A percentile compares a stretch with the other conserved stretches of the same genome.
phyloP scores from a whole-genome alignment of 441 rosid genomes.

The Kokia cookei region DNA sequence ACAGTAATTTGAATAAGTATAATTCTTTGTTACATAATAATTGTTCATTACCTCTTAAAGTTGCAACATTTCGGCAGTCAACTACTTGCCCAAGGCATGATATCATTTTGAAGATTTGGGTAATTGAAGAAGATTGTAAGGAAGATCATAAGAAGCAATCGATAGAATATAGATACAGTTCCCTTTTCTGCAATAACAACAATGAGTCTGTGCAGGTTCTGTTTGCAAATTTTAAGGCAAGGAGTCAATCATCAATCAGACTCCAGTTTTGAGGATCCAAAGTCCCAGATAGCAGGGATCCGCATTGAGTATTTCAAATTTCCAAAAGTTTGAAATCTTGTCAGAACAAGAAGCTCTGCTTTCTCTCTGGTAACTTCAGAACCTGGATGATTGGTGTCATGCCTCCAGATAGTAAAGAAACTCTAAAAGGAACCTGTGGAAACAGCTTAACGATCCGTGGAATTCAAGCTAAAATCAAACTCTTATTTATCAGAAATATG shows the following conservation, averaged over 20 bases:
- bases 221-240: conserved; percentile 60
- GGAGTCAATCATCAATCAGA: conserved; percentile 60
- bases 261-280: conserved; percentile 68
- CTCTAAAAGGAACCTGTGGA: conserved; percentile 39
- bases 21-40: background rate
- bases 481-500: conserved; percentile 10
- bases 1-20: background rate
- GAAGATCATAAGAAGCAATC: conserved; percentile 38
- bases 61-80: background rate
- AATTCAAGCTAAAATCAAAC: conserved; percentile 9
- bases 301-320: conserved; percentile 72
- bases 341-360: conserved; percentile 65
- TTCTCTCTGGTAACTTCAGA: conserved; percentile 87
- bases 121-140: conserved; percentile 31
- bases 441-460: background rate
- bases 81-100: background rate
- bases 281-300: conserved; percentile 81
- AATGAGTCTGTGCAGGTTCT: conserved; percentile 91
- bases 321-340: conserved; percentile 69
- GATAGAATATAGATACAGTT: conserved; percentile 21
- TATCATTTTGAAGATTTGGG: conserved; percentile 1
- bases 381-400: conserved; percentile 84
- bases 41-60: background rate
- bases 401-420: conserved; percentile 53
- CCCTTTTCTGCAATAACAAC: conserved; percentile 72